A percentile compares a stretch with the other conserved stretches of the same genome.
These are phyloP conservation scores for Blastocystis sp. DNA, from an alignment of 352 stramenopile genomes.

Conservation along the genomic window DNA sequence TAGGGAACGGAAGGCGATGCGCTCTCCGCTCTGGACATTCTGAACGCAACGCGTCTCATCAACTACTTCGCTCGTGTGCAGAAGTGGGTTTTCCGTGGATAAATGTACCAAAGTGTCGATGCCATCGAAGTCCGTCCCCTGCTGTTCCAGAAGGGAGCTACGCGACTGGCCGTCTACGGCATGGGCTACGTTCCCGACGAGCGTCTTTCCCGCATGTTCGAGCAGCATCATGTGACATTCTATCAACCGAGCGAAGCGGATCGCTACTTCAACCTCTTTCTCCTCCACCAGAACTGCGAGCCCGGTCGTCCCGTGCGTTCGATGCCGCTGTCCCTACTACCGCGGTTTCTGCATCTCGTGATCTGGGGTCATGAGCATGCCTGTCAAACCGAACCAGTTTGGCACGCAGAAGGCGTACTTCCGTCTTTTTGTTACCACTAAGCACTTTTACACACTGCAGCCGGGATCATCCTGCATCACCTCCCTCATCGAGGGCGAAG, in stretches of 20 bases:
- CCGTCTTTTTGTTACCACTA: neutral
- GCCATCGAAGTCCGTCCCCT: slow-evolving; percentile 85
- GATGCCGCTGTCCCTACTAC: slow-evolving; percentile 90
- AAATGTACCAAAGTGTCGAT: slow-evolving; percentile 71
- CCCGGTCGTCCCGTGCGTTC: slow-evolving; percentile 69
- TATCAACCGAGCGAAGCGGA: slow-evolving; percentile 35
- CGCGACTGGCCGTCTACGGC: slow-evolving; percentile 88
- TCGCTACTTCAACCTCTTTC: slow-evolving; percentile 92
- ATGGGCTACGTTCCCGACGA: slow-evolving; percentile 95
- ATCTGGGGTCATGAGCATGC: slow-evolving; percentile 95
- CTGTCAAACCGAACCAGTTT: slow-evolving; percentile 80
- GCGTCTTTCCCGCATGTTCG: slow-evolving; percentile 74
- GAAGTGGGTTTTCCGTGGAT: slow-evolving; percentile 55
- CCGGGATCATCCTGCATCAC: slow-evolving; percentile 87
- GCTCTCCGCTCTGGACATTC: slow-evolving; percentile 84
- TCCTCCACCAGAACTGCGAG: slow-evolving; percentile 93
- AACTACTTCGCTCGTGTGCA: slow-evolving; percentile 90
- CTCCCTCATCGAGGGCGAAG: slow-evolving; percentile 77
- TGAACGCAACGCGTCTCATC: slow-evolving; percentile 84
- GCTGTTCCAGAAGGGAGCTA: slow-evolving; percentile 83
- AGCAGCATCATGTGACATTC: slow-evolving; percentile 58
- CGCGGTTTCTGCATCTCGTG: slow-evolving; percentile 92
- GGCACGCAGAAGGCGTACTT: slow-evolving; percentile 64
- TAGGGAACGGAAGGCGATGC: slow-evolving; percentile 62
- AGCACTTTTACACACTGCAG: slow-evolving; percentile 83